phyloP scores from a whole-genome alignment of 371 early-diverging fungal genomes.

The Actinomortierella wolfii region DNA sequence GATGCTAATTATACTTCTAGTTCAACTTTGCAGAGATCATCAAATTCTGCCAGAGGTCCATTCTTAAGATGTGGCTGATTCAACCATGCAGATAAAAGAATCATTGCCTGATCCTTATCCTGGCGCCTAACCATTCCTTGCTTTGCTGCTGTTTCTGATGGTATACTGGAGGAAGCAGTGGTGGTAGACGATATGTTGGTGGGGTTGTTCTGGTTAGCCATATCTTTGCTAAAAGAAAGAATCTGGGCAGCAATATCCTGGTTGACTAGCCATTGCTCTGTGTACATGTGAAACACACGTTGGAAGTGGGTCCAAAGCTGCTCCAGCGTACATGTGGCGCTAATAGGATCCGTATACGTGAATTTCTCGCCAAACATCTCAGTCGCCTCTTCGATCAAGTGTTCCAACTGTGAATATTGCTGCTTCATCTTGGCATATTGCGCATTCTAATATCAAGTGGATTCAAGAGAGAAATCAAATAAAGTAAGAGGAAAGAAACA shows the following conservation, averaged over 20 bases:
- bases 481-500: not conserved
- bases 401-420: constrained; percentile 39
- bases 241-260: constrained; percentile 32
- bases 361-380: constrained; percentile 41
- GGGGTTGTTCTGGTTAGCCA: too few species aligned
- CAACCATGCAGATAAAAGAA: constrained; percentile 41
- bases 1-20: constrained; percentile 6
- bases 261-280: constrained; percentile 24
- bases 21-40: constrained; percentile 37
- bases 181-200: constrained; percentile 5
- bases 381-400: constrained; percentile 41
- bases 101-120: constrained; percentile 45
- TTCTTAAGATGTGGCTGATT: constrained; percentile 41
- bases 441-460: constrained; percentile 17
- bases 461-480: not conserved
- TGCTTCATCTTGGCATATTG: constrained; percentile 45
- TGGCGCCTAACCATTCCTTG: constrained; percentile 12
- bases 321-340: constrained; percentile 37
- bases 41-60: constrained; percentile 18
- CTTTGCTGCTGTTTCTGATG: not conserved
- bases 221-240: constrained; percentile 10
- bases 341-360: constrained; percentile 32
- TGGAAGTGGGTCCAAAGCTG: constrained; percentile 42
- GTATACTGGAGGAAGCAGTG: not conserved
- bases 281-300: constrained; percentile 20